phyloP scores from a whole-genome alignment of 352 stramenopile species.

The Halophytophthora polymorphica region DNA sequence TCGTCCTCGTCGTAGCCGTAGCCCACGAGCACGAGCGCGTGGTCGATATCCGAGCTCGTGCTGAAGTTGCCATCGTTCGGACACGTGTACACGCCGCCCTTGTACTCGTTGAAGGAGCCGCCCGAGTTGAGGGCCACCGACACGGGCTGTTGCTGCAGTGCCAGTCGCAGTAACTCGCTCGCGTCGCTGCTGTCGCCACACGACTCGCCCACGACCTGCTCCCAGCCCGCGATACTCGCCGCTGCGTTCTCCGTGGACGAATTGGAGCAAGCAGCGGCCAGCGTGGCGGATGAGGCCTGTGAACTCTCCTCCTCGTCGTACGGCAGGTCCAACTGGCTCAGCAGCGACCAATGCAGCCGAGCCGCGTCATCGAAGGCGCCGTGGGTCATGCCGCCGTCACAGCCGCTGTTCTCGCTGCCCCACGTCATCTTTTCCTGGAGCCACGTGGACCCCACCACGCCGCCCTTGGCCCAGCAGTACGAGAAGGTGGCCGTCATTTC shows the following conservation, averaged over 20 bases:
- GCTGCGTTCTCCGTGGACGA: slow-evolving; percentile 32
- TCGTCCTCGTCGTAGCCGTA: slow-evolving; percentile 46
- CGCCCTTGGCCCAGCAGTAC: slow-evolving; percentile 68
- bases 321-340: slow-evolving; percentile 62
- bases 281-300: slow-evolving; percentile 15
- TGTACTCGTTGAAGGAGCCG: slow-evolving; percentile 79
- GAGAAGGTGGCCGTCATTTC: slow-evolving; percentile 67
- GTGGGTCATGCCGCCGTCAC: slow-evolving; percentile 75
- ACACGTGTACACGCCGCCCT: slow-evolving; percentile 68
- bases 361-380: slow-evolving; percentile 64
- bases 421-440: slow-evolving; percentile 67
- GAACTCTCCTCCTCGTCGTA: slow-evolving; percentile 55
- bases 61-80: slow-evolving; percentile 69
- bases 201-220: slow-evolving; percentile 58
- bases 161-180: slow-evolving; percentile 58
- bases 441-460: slow-evolving; percentile 51
- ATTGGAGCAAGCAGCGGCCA: slow-evolving; percentile 40
- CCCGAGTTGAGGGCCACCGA: slow-evolving; percentile 78
- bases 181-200: slow-evolving; percentile 52
- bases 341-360: slow-evolving; percentile 40
- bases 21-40: slow-evolving; percentile 72
- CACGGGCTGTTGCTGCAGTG: slow-evolving; percentile 67
- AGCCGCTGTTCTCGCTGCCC: slow-evolving; percentile 66
- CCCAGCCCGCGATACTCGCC: slow-evolving; percentile 65
- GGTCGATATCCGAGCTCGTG: slow-evolving; percentile 58